phyloP scores from a whole-genome alignment of 768 basidiomycete species.

The Mycena venus region DNA sequence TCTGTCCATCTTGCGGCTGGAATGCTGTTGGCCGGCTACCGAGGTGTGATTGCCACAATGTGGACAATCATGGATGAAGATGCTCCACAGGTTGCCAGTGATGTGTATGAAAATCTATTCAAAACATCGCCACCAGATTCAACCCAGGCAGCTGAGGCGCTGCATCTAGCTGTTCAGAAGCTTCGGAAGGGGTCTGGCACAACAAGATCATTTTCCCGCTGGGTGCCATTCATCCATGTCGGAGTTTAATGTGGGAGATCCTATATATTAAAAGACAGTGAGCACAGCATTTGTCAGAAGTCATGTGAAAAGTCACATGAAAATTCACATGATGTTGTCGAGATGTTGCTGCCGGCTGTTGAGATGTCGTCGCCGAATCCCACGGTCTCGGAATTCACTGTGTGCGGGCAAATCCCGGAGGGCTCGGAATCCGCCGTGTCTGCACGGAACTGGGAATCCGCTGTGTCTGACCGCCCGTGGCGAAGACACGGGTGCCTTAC shows the following conservation, averaged over 20 bases:
- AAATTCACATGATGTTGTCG: too few species aligned
- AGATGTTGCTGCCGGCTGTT: too few species aligned
- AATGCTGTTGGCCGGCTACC: not conserved
- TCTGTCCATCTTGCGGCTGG: not conserved
- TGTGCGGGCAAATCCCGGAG: too few species aligned
- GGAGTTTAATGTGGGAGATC: not conserved
- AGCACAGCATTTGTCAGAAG: too few species aligned
- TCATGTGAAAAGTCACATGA: too few species aligned
- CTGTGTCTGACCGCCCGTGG: too few species aligned
- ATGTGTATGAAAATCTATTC: not conserved
- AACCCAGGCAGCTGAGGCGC: not conserved
- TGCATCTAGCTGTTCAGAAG: not conserved
- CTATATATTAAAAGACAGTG: too few species aligned
- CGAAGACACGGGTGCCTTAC: too few species aligned
- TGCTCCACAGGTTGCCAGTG: not conserved
- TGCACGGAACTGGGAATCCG: too few species aligned
- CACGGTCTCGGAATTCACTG: too few species aligned
- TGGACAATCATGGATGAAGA: not conserved
- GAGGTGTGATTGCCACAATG: not conserved
- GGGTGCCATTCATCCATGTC: not conserved
- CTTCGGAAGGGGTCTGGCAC: not conserved
- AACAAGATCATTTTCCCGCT: not conserved
- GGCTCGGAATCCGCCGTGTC: too few species aligned
- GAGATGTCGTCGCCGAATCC: too few species aligned
- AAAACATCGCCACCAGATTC: not conserved